These are phyloP conservation scores for Rubroboletus pulcherrimus DNA, from an alignment of 768 basidiomycete species.

Conservation along the genomic window DNA sequence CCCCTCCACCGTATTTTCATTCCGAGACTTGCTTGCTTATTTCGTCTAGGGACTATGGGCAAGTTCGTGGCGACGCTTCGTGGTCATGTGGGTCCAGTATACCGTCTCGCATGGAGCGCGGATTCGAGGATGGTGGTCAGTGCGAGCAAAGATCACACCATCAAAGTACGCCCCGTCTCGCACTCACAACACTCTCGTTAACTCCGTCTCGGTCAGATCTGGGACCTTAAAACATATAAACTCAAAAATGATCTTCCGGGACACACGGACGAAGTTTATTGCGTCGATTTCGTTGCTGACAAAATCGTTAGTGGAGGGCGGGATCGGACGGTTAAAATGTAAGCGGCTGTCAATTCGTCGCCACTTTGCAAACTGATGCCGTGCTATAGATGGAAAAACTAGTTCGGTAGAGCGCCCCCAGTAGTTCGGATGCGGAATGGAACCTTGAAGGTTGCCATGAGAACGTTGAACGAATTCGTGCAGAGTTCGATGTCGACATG, in stretches of 20 bases:
- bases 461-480: neutral
- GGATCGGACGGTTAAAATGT: slow-evolving; percentile 93
- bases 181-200: neutral
- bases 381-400: slow-evolving; percentile 30
- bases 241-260: slow-evolving; percentile 92
- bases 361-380: neutral
- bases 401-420: slow-evolving; percentile 2
- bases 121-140: slow-evolving; percentile 90
- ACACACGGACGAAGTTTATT: slow-evolving; percentile 97
- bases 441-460: neutral
- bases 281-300: slow-evolving; percentile 98
- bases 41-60: slow-evolving; percentile 50
- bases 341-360: slow-evolving; percentile 26
- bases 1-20: neutral
- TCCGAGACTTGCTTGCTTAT: neutral
- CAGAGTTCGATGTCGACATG: neutral
- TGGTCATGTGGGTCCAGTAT: slow-evolving; percentile 93
- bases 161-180: slow-evolving; percentile 62
- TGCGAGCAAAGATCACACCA: slow-evolving; percentile 92
- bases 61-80: slow-evolving; percentile 89
- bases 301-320: slow-evolving; percentile 98
- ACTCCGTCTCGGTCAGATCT: slow-evolving; percentile 48
- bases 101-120: slow-evolving; percentile 92
- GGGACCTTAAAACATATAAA: slow-evolving; percentile 97
- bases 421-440: neutral